Evolutionary conservation across 2,329 filamentous ascomycete species (phyloP), one percentile per base, ranked within the genome.

Genomic region (Sporothrix schenckii): DNA sequence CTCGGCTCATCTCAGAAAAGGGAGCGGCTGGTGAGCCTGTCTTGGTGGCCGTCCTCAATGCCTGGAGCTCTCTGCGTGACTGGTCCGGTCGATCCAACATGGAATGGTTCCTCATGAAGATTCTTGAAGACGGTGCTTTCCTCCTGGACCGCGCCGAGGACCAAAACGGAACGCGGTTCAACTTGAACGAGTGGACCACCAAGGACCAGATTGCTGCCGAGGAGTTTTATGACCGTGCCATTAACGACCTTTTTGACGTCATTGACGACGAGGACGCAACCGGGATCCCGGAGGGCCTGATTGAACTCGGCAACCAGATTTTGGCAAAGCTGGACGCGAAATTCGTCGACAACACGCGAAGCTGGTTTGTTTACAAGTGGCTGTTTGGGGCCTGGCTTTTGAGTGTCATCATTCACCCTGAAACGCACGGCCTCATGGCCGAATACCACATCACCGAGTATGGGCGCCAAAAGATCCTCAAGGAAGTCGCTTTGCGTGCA

Each of bases 51-150:
- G 88, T 97, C 47, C 85, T 99, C 66, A 94, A 95, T 79, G 89
- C 92, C 70, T 98, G 93, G 92, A 89, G 92, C 67, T 86, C 89
- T 70, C 92, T 94, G 86, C 89, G 92, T 73, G 90, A 94, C 79
- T 98, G 94, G 94, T 91, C 92, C 53, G 93, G 93, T 70, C 93
- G 91, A 76, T 88, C 90, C 74, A 95, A 93, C 74, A 89, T 99
- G 84, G 94, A 97, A 81, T 91, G 93, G 81, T 98, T 94, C 79
- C 87, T 99, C 14, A 95, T 97, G 92, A 92, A 95, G 78, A 92
- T 96, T 72, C 87, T 99, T 44, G 92, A 97, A 80, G 92, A 96
- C 76, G 95, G 95, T 74, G 91, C 93, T 52, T 97, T 97, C 77
- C 84, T 98, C 70, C 84, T 97, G 75, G 93, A 97, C 77, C 90